Percentiles rank a stretch among this genome's conserved stretches.
phyloP scores from a whole-genome alignment of 331 rosid genomes.

The Telfairia occidentalis region DNA sequence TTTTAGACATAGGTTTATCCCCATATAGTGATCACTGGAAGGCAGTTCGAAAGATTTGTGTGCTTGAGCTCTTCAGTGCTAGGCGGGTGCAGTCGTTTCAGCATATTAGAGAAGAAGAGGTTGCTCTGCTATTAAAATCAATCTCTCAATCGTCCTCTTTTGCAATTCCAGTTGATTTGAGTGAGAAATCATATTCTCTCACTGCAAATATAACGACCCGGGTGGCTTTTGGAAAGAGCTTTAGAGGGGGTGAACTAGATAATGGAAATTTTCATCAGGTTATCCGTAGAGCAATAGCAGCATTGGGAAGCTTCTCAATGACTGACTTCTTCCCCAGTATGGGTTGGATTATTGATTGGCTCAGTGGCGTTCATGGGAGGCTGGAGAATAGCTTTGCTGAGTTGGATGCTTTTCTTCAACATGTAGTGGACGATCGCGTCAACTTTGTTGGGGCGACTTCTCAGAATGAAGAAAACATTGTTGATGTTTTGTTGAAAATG shows the following conservation, averaged over 20 bases:
- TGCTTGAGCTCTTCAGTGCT: constrained; percentile 22
- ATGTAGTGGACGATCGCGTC: constrained; percentile 23
- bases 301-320: constrained; percentile 18
- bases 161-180: constrained; percentile 27
- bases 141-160: constrained; percentile 12
- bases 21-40: constrained; percentile 30
- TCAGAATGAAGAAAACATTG: not conserved
- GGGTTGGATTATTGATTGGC: constrained; percentile 22
- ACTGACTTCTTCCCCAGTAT: constrained; percentile 19
- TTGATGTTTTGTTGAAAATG: not conserved
- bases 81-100: constrained; percentile 22
- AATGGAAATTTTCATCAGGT: constrained; percentile 5
- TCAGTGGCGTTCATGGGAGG: constrained; percentile 14
- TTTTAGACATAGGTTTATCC: constrained; percentile 12
- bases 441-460: not conserved
- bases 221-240: constrained; percentile 30
- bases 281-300: not conserved
- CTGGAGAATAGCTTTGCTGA: constrained; percentile 12
- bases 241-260: constrained; percentile 14
- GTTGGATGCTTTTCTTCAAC: constrained; percentile 16
- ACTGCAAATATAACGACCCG: constrained; percentile 22
- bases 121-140: constrained; percentile 14
- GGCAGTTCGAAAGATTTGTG: constrained; percentile 26
- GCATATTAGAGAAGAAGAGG: constrained; percentile 27
- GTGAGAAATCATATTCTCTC: constrained; percentile 23